Conservation (phyloP, 2,329 filamentous ascomycete genomes). For the Colletotrichum navitas region DNA sequence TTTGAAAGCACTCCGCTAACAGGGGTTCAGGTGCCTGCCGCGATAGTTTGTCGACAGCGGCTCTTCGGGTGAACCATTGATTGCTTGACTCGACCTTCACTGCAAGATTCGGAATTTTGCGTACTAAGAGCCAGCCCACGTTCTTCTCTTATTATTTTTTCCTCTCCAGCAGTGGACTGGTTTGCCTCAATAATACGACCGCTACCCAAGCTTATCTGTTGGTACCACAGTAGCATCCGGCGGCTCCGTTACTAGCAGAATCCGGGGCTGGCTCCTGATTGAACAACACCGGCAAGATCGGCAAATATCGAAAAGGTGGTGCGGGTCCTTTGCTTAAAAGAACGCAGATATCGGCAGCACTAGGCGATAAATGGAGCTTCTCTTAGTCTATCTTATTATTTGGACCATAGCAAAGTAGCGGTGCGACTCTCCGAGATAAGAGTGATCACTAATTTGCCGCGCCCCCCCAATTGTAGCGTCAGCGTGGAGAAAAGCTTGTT, state of each 20-base stretch:
- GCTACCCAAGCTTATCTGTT: not conserved
- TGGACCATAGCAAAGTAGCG: constrained; percentile 10
- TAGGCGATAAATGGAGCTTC: constrained; percentile 28
- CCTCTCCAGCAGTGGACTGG: not conserved
- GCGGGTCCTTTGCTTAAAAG: constrained; percentile 3
- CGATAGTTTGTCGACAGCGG: not conserved
- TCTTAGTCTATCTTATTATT: not conserved
- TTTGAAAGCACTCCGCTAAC: not conserved
- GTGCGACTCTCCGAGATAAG: constrained; percentile 1
- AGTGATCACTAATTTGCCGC: constrained; percentile 3
- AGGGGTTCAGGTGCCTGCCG: not conserved
- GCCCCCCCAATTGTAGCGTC: not conserved
- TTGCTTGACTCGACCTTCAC: not conserved
- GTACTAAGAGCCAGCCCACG: not conserved
- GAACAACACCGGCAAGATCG: constrained; percentile 22
- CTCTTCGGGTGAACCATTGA: not conserved
- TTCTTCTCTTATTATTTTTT: not conserved
- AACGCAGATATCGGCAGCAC: constrained; percentile 10
- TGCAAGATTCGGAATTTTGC: not conserved
- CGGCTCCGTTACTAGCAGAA: not conserved
- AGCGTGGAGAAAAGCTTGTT: constrained; percentile 23
- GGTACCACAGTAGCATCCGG: not conserved
- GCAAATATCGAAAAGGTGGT: constrained; percentile 7
- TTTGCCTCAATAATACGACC: not conserved
- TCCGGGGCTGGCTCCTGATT: not conserved